Evolutionary conservation across 495 filamentous ascomycete species (phyloP).

Genomic region (Penicillium mononematosum): DNA sequence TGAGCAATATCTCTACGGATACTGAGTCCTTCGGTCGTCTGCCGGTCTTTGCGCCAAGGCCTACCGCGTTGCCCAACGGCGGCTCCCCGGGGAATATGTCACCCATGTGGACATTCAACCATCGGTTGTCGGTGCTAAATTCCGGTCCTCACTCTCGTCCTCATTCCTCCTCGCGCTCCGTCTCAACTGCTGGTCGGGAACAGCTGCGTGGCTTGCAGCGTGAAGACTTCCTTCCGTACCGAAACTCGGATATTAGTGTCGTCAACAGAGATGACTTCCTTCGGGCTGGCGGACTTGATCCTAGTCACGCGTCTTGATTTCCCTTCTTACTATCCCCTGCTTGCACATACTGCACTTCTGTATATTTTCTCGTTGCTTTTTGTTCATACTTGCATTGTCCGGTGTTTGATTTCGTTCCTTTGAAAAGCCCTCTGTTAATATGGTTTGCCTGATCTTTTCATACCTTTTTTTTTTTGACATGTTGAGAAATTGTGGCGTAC

Average conservation of each 20-base stretch:
- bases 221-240: constrained; percentile 40
- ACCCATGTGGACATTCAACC: constrained; percentile 15
- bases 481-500: constrained; percentile 8
- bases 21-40: constrained; percentile 35
- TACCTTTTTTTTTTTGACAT: constrained; percentile 1
- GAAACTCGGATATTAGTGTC: constrained; percentile 44
- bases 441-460: not conserved
- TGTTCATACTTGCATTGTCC: constrained; percentile 13
- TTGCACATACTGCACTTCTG: constrained; percentile 10
- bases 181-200: constrained; percentile 37
- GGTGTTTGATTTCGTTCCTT: constrained; percentile 4
- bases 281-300: constrained; percentile 22
- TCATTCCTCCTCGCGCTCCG: constrained; percentile 25
- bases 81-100: constrained; percentile 18
- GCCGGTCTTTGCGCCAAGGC: constrained; percentile 41
- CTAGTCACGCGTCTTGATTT: not conserved
- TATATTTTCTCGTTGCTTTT: constrained; percentile 4
- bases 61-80: constrained; percentile 20
- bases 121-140: constrained; percentile 15
- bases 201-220: constrained; percentile 40
- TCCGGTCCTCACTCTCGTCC: constrained; percentile 19
- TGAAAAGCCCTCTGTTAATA: constrained; percentile 7
- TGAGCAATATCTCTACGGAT: constrained; percentile 38
- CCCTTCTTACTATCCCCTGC: not conserved
- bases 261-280: constrained; percentile 44